phyloP scores from a whole-genome alignment of 2,329 filamentous ascomycete species.

The Fusarium odoratissimum region DNA sequence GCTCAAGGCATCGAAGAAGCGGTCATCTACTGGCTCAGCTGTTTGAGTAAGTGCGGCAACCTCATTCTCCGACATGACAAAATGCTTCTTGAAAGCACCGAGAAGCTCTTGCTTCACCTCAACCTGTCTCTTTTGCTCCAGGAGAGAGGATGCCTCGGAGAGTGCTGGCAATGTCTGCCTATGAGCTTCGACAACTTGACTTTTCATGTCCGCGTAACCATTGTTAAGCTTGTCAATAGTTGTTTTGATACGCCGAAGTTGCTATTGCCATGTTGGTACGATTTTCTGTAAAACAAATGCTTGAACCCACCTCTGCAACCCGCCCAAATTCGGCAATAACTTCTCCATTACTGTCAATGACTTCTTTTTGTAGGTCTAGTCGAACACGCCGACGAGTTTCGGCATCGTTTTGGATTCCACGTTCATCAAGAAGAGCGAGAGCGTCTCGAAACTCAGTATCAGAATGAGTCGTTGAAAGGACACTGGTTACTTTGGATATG shows the following conservation, averaged over 20 bases:
- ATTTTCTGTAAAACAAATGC: background rate
- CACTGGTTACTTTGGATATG: constrained; percentile 82
- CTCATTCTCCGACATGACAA: constrained; percentile 86
- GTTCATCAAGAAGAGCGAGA: constrained; percentile 79
- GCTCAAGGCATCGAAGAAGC: constrained; percentile 81
- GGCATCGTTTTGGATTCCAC: constrained; percentile 77
- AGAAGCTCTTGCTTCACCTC: constrained; percentile 85
- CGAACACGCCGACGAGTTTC: constrained; percentile 83
- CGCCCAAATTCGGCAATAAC: constrained; percentile 89
- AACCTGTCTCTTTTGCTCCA: constrained; percentile 77
- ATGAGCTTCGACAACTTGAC: constrained; percentile 79
- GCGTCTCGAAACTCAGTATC: constrained; percentile 92
- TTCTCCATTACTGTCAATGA: constrained; percentile 91
- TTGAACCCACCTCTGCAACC: constrained; percentile 80
- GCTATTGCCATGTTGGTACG: constrained; percentile 63
- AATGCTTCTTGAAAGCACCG: constrained; percentile 81
- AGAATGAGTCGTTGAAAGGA: constrained; percentile 91
- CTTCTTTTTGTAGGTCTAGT: constrained; percentile 87
- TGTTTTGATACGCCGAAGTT: constrained; percentile 85
- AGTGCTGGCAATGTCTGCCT: constrained; percentile 79
- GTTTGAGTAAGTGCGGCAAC: constrained; percentile 79
- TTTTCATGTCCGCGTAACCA: constrained; percentile 83
- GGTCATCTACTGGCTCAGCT: constrained; percentile 84
- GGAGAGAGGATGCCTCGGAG: constrained; percentile 79
- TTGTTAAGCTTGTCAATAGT: constrained; percentile 83